Conservation (phyloP, 148 eudicot species). For the Pharnaceum exiguum region DNA sequence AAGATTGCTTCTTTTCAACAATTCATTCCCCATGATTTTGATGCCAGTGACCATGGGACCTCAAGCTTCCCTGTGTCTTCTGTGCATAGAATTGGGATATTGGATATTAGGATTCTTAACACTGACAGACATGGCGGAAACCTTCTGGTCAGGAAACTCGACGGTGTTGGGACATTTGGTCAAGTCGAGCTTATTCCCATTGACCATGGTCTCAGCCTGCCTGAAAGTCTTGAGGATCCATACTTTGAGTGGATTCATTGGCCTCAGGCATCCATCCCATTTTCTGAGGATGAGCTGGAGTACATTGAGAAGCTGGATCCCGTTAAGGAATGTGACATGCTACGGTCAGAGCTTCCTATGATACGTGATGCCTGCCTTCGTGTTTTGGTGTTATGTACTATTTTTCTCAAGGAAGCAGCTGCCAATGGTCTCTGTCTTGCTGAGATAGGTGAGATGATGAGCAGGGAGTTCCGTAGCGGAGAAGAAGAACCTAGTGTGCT, state of each 20-base stretch:
- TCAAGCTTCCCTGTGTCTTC: conserved; percentile 84
- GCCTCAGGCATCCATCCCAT: conserved; percentile 98
- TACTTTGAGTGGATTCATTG: conserved; percentile 99
- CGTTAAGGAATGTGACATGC: conserved; percentile 56
- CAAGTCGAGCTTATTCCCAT: conserved; percentile 92
- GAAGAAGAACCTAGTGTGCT: conserved; percentile 98
- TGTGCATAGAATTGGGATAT: conserved; percentile 91
- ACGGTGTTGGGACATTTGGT: conserved; percentile 68
- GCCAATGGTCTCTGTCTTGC: conserved; percentile 77
- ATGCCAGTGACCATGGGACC: conserved; percentile 97
- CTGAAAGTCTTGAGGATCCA: conserved; percentile 93
- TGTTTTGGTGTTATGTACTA: conserved; percentile 65
- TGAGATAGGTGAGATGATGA: conserved; percentile 99
- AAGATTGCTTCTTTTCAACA: conserved; percentile 94
- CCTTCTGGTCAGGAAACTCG: conserved; percentile 82
- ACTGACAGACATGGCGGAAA: conserved; percentile 96
- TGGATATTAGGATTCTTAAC: conserved; percentile 87
- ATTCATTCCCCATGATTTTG: conserved; percentile 84
- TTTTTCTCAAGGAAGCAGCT: conserved; percentile 93
- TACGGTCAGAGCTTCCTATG: conserved; percentile 83
- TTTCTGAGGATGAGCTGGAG: conserved; percentile 85
- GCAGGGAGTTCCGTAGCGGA: conserved; percentile 78
- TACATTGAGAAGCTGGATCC: conserved; percentile 78
- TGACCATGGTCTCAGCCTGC: conserved; percentile 96
- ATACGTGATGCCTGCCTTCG: conserved; percentile 92